Evolutionary conservation across 129 eudicot genomes (phyloP).

Genomic region (Flaveria trinervia): DNA sequence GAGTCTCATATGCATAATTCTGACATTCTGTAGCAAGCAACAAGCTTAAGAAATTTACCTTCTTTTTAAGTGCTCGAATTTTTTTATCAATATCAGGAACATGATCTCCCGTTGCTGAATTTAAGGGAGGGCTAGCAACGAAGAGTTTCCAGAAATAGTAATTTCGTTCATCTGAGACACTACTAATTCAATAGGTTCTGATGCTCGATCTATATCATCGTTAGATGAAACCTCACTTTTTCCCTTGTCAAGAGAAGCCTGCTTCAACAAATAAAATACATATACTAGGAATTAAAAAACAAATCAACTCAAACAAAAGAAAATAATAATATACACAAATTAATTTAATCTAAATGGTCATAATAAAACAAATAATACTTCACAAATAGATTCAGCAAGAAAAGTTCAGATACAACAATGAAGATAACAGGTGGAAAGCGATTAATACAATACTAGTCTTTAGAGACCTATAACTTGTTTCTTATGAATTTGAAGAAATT

Average conservation of each 20-base stretch:
- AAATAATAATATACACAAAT: background rate
- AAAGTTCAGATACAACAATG: background rate
- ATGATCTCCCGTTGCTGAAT: slow-evolving; percentile 46
- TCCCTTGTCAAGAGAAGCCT: slow-evolving; percentile 70
- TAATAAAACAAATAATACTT: background rate
- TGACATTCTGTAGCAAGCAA: background rate
- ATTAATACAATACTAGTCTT: background rate
- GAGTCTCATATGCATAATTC: background rate
- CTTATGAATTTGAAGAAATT: background rate
- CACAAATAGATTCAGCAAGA: background rate
- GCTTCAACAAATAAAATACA: slow-evolving; percentile 35
- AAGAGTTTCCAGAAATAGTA: slow-evolving; percentile 53
- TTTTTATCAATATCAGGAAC: slow-evolving; percentile 75
- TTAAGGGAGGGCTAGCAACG: slow-evolving; percentile 39
- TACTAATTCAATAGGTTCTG: slow-evolving; percentile 47
- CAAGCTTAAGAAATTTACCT: slow-evolving; percentile 44
- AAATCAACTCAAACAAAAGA: slow-evolving; percentile 14
- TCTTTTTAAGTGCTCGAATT: slow-evolving; percentile 87
- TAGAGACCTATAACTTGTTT: background rate
- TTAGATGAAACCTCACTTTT: slow-evolving; percentile 49
- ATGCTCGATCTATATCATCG: slow-evolving; percentile 44
- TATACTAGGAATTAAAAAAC: slow-evolving; percentile 19
- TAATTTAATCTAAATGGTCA: background rate
- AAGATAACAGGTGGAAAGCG: background rate
- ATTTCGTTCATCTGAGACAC: slow-evolving; percentile 59